Evolutionary conservation across 352 stramenopile genomes (phyloP).

Genomic region (Pythium phragmitis): DNA sequence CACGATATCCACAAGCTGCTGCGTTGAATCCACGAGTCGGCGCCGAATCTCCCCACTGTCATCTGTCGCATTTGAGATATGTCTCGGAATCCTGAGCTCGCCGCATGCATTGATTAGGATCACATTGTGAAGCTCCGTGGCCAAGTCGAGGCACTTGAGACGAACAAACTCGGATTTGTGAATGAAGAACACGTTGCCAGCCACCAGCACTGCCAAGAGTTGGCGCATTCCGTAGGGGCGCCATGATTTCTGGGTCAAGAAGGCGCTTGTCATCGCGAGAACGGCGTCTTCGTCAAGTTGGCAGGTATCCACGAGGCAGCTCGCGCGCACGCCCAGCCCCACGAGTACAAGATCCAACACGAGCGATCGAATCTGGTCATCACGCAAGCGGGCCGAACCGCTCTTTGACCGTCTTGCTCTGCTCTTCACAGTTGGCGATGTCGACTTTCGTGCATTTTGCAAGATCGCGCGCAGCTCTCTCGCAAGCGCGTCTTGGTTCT

Average conservation of each 20-base stretch:
- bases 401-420: background rate
- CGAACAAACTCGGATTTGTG: conserved; percentile 14
- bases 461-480: background rate
- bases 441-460: background rate
- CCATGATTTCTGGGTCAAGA: background rate
- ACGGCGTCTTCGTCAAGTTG: conserved; percentile 4
- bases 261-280: background rate
- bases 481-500: background rate
- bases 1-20: background rate
- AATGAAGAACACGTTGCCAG: conserved; percentile 27
- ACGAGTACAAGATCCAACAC: conserved; percentile 23
- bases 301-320: conserved; percentile 21
- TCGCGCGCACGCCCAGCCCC: conserved; percentile 17
- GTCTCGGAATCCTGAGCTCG: background rate
- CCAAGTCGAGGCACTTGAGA: conserved; percentile 17
- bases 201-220: conserved; percentile 4
- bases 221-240: conserved; percentile 2
- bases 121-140: background rate
- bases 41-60: background rate
- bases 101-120: conserved; percentile 16
- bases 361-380: conserved; percentile 10
- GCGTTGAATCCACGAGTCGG: background rate
- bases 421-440: background rate
- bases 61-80: background rate
- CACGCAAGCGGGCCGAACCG: background rate